phyloP scores from a whole-genome alignment of 2,329 filamentous ascomycete genomes.

The Diaporthe sp. region DNA sequence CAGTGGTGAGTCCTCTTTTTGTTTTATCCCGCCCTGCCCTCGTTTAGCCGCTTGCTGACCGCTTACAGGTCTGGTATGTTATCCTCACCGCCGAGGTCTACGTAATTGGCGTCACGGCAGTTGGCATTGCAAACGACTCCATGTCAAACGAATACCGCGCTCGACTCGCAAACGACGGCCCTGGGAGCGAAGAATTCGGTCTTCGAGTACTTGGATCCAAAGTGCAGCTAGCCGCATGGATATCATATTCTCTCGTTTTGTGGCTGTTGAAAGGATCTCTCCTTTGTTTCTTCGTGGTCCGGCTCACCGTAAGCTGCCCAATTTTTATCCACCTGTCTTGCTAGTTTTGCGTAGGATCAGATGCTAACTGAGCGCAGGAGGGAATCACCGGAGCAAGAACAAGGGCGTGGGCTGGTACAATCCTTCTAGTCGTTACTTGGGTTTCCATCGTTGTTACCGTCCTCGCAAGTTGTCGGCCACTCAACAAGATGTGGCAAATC shows the following conservation, averaged over 20 bases:
- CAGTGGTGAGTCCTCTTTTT: conserved; percentile 25
- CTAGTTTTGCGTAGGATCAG: not conserved
- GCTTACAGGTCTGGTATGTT: not conserved
- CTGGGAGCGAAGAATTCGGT: conserved; percentile 21
- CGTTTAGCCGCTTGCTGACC: not conserved
- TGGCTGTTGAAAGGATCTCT: conserved; percentile 68
- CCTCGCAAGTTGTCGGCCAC: conserved; percentile 62
- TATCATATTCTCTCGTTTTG: conserved; percentile 62
- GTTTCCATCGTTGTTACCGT: conserved; percentile 60
- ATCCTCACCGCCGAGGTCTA: conserved; percentile 7
- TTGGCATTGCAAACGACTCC: conserved; percentile 65
- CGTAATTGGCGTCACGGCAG: conserved; percentile 22
- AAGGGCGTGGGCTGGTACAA: conserved; percentile 62
- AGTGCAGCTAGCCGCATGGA: conserved; percentile 66
- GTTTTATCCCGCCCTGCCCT: not conserved
- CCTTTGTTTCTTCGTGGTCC: conserved; percentile 62
- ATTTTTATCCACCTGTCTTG: not conserved
- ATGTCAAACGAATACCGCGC: conserved; percentile 63
- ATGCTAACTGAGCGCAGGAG: conserved; percentile 41
- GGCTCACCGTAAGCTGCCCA: conserved; percentile 53
- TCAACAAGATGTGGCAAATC: conserved; percentile 68
- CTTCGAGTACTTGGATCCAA: conserved; percentile 64
- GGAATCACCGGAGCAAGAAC: conserved; percentile 42
- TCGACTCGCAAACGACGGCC: conserved; percentile 44
- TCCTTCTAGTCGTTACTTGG: conserved; percentile 59